phyloP scores from a whole-genome alignment of 2,329 filamentous ascomycete species.

The Metarhizium brunneum region DNA sequence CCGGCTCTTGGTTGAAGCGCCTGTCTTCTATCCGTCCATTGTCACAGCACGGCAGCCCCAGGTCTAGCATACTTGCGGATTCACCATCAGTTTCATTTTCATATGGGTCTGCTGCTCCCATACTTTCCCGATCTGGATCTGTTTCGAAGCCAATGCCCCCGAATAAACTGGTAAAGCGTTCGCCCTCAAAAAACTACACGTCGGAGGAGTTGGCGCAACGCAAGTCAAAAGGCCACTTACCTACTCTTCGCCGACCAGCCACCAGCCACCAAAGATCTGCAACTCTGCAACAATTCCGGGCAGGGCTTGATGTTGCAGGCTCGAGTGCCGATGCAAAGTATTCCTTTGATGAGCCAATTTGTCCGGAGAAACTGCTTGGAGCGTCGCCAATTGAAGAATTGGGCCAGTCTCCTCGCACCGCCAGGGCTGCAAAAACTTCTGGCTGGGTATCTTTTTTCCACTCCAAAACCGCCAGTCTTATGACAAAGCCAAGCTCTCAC shows the following conservation, averaged over 20 bases:
- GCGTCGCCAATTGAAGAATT: conserved; percentile 15
- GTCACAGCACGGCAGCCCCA: conserved; percentile 54
- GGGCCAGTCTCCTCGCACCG: conserved; percentile 6
- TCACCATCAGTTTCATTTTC: conserved; percentile 58
- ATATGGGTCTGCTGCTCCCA: conserved; percentile 57
- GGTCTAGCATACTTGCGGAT: conserved; percentile 56
- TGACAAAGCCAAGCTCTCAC: conserved; percentile 11
- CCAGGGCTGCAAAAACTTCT: conserved; percentile 4
- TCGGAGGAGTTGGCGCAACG: conserved; percentile 32
- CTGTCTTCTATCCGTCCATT: conserved; percentile 59
- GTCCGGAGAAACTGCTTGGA: conserved; percentile 19
- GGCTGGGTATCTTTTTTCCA: conserved; percentile 52
- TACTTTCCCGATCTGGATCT: conserved; percentile 35
- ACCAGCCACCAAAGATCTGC: conserved; percentile 72
- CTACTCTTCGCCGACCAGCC: conserved; percentile 61
- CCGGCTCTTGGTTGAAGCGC: conserved; percentile 63
- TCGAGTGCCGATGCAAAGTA: conserved; percentile 18
- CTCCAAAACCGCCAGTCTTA: conserved; percentile 22
- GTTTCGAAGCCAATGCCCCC: conserved; percentile 41
- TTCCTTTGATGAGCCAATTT: conserved; percentile 26
- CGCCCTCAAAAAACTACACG: conserved; percentile 40
- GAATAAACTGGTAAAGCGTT: conserved; percentile 72
- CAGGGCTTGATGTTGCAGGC: conserved; percentile 17
- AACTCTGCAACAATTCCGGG: conserved; percentile 50
- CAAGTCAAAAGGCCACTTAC: conserved; percentile 50